A percentile compares a stretch with the other conserved stretches of the same genome.
These are phyloP conservation scores for Fusarium lyarnte DNA, from an alignment of 2,329 filamentous ascomycete species.

Conservation along the genomic window DNA sequence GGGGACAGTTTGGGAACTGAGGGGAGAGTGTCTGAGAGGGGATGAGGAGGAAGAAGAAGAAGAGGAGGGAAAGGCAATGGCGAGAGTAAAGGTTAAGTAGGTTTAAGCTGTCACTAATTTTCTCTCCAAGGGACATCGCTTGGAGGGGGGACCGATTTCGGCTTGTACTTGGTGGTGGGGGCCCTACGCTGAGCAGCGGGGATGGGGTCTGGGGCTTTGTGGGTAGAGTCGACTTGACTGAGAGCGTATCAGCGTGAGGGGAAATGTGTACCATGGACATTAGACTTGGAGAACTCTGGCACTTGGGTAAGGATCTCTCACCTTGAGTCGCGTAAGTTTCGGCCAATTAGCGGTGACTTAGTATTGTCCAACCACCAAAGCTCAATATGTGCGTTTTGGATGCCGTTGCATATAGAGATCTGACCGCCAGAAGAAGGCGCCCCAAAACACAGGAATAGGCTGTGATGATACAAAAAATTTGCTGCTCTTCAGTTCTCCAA, in stretches of 20 bases:
- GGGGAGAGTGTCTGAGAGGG: conserved; percentile 42
- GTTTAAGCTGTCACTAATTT: conserved; percentile 35
- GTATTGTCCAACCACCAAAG: conserved; percentile 19
- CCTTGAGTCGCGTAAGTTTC: conserved; percentile 26
- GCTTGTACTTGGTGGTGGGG: conserved; percentile 37
- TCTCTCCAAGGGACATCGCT: conserved; percentile 22
- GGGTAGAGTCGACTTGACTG: conserved; percentile 12
- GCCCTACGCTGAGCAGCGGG: conserved; percentile 27
- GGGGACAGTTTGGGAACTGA: conserved; percentile 27
- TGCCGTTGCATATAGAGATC: conserved; percentile 1
- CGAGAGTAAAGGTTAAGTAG: conserved; percentile 42
- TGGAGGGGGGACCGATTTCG: conserved; percentile 40
- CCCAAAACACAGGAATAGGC: not conserved
- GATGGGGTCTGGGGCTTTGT: conserved; percentile 29
- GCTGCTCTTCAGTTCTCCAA: not conserved
- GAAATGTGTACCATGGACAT: conserved; percentile 4
- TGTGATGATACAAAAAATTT: not conserved
- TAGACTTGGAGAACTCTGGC: conserved; percentile 12
- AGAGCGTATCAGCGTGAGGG: not conserved
- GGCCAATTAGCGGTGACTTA: conserved; percentile 20
- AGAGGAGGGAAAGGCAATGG: conserved; percentile 22
- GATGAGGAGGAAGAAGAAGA: conserved; percentile 37
- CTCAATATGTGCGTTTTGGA: conserved; percentile 10
- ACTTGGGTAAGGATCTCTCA: conserved; percentile 11
- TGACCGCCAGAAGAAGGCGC: not conserved